Evolutionary conservation across 2,329 filamentous ascomycete genomes (phyloP).

Genomic region (Aspergillus sclerotialis): DNA sequence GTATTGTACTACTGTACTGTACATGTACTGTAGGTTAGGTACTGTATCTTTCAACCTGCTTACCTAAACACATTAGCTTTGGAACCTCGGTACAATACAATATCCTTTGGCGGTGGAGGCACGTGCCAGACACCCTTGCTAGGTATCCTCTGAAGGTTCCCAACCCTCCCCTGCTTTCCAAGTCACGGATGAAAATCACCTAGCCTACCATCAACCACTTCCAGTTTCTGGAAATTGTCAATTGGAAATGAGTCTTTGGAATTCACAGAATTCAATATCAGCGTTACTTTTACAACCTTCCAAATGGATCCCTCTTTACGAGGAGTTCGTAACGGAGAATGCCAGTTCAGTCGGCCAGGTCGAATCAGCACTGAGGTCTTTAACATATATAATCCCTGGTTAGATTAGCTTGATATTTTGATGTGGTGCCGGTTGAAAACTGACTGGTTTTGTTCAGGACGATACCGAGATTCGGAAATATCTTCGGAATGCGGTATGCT

Average conservation of each 20-base stretch:
- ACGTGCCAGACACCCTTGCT: too few relatives aligned
- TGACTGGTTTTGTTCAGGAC: conserved; percentile 19
- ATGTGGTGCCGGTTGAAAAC: conserved; percentile 3
- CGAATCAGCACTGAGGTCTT: conserved; percentile 81
- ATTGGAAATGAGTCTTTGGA: conserved; percentile 9
- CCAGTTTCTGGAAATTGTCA: too few relatives aligned
- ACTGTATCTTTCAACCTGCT: too few relatives aligned
- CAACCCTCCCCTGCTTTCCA: too few relatives aligned
- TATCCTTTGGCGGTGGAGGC: too few relatives aligned
- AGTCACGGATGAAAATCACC: too few relatives aligned
- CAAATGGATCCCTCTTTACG: conserved; percentile 34
- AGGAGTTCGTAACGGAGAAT: conserved; percentile 89
- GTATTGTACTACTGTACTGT: too few relatives aligned
- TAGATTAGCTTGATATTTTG: conserved; percentile 1
- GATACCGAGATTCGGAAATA: conserved; percentile 71
- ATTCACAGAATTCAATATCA: conserved; percentile 20
- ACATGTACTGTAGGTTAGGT: too few relatives aligned
- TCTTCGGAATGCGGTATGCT: conserved; percentile 73
- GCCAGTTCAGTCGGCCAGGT: conserved; percentile 90
- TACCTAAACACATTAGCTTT: too few relatives aligned
- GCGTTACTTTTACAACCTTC: conserved; percentile 28
- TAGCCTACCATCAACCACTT: too few relatives aligned
- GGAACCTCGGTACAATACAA: too few relatives aligned
- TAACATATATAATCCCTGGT: conserved; percentile 94
- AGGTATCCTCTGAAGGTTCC: too few relatives aligned